These are phyloP conservation scores for Pseudevernia furfuracea DNA, from an alignment of 495 filamentous ascomycete genomes.

Conservation along the genomic window DNA sequence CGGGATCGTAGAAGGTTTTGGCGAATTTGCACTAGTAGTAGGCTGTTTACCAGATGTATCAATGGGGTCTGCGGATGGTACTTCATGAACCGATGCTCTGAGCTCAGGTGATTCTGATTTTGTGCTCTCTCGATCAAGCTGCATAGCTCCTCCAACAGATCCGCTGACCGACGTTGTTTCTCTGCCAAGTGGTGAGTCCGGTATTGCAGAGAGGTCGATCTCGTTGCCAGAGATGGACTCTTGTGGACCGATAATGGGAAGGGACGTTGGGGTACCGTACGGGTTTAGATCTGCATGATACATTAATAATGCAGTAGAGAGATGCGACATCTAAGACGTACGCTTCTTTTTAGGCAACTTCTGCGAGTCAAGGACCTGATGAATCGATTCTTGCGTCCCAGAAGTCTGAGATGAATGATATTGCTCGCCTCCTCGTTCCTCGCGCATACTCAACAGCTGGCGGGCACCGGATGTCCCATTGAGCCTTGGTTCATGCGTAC, in stretches of 20 bases:
- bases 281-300: slow-evolving; percentile 14
- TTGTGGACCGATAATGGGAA: slow-evolving; percentile 9
- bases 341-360: slow-evolving; percentile 14
- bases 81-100: slow-evolving; percentile 7
- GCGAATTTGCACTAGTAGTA: background rate
- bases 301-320: background rate
- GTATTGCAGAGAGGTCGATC: slow-evolving; percentile 6
- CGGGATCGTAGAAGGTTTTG: too few species aligned
- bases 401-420: slow-evolving; percentile 2
- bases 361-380: slow-evolving; percentile 23
- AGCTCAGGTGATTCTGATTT: slow-evolving; percentile 26
- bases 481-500: background rate
- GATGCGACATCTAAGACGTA: slow-evolving; percentile 9
- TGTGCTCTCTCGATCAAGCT: slow-evolving; percentile 10
- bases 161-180: background rate
- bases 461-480: background rate
- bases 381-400: slow-evolving; percentile 12
- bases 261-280: slow-evolving; percentile 25
- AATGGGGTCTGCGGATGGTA: background rate
- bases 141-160: background rate
- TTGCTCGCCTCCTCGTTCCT: background rate
- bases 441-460: background rate
- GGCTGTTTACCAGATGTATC: background rate
- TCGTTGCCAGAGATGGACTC: background rate
- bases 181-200: slow-evolving; percentile 23